phyloP scores from a whole-genome alignment of 2,329 filamentous ascomycete genomes.

The Dactylellina parvicollis region DNA sequence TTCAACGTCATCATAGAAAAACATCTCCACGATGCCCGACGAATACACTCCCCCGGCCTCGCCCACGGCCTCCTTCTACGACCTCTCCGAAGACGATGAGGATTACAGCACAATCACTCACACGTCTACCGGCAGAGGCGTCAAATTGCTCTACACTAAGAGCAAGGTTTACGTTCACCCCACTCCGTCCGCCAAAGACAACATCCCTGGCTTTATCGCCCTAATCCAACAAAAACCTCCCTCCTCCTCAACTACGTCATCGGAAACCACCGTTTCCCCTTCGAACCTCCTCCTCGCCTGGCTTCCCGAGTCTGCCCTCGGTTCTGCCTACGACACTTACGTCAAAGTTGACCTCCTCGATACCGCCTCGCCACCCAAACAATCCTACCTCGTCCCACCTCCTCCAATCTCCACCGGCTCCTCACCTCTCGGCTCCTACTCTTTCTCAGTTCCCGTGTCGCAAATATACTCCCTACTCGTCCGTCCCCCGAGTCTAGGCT shows the following conservation, averaged over 20 bases:
- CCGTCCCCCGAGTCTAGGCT: conserved; percentile 89
- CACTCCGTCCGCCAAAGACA: conserved; percentile 90
- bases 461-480: conserved; percentile 91
- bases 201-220: conserved; percentile 92
- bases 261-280: conserved; percentile 59
- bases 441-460: conserved; percentile 89
- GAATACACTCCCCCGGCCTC: conserved; percentile 67
- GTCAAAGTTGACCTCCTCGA: conserved; percentile 94
- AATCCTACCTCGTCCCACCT: conserved; percentile 89
- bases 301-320: conserved; percentile 88
- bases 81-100: conserved; percentile 79
- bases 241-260: neutral
- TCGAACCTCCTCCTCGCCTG: conserved; percentile 82
- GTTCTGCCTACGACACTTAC: conserved; percentile 86
- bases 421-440: conserved; percentile 77
- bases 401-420: conserved; percentile 82
- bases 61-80: conserved; percentile 88
- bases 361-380: conserved; percentile 74
- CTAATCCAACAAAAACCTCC: conserved; percentile 85
- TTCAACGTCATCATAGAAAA: conserved; percentile 14
- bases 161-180: conserved; percentile 99
- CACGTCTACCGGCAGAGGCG: conserved; percentile 77
- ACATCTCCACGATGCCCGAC: conserved; percentile 39
- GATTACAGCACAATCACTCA: conserved; percentile 95
- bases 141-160: conserved; percentile 94